phyloP scores from a whole-genome alignment of 331 rosid genomes.

The Ulmus americana region DNA sequence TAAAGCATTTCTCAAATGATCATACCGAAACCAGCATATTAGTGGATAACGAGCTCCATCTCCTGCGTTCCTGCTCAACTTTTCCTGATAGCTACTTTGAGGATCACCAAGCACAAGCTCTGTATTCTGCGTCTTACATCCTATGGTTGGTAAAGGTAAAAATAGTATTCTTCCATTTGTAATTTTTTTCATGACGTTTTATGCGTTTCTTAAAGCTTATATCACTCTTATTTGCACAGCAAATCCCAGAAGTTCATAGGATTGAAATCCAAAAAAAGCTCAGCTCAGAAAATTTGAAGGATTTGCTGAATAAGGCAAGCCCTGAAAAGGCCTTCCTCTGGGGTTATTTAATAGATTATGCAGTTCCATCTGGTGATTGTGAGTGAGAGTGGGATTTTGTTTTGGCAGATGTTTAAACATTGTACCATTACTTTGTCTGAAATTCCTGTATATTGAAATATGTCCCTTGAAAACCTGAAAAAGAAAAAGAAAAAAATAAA shows the following conservation, averaged over 20 bases:
- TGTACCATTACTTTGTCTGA: too few relatives aligned
- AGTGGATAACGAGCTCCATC: slow-evolving; percentile 47
- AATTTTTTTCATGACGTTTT: background rate
- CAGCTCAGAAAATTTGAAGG: slow-evolving; percentile 39
- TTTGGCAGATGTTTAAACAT: background rate
- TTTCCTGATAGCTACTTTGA: slow-evolving; percentile 45
- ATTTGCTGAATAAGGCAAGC: slow-evolving; percentile 41
- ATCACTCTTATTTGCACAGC: slow-evolving; percentile 39
- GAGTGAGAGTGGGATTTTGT: background rate
- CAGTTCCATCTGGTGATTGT: background rate
- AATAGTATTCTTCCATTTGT: background rate
- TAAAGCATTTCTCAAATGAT: slow-evolving; percentile 33
- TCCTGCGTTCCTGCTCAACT: slow-evolving; percentile 43
- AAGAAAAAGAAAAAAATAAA: too few relatives aligned
- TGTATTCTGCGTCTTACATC: slow-evolving; percentile 46
- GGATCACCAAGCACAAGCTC: slow-evolving; percentile 67
- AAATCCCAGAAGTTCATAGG: slow-evolving; percentile 37
- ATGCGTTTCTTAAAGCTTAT: slow-evolving; percentile 7
- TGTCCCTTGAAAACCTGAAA: too few relatives aligned
- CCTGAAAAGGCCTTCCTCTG: slow-evolving; percentile 50
- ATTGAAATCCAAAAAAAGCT: slow-evolving; percentile 41
- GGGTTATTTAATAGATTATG: slow-evolving; percentile 31
- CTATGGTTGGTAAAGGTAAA: slow-evolving; percentile 67
- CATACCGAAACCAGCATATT: slow-evolving; percentile 29
- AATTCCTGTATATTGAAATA: too few relatives aligned